Conservation (phyloP, 306 rosid genomes). For the Trifolium repens region DNA sequence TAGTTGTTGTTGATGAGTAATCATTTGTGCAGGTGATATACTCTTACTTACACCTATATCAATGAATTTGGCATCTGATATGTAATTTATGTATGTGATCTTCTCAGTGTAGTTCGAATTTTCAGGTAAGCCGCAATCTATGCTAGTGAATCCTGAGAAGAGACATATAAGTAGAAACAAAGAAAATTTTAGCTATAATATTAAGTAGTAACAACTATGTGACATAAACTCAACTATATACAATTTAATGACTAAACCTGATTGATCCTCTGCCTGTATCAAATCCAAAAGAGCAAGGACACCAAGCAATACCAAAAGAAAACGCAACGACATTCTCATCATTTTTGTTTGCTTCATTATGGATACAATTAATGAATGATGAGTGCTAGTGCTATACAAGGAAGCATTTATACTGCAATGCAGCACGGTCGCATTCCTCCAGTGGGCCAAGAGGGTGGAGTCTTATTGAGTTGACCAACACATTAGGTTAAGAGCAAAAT, state of each 20-base stretch:
- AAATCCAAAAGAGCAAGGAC: background rate
- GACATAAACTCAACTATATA: too few relatives aligned
- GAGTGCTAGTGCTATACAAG: background rate
- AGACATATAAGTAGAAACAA: background rate
- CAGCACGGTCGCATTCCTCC: too few relatives aligned
- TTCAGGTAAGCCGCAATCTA: constrained; percentile 60
- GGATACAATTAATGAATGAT: too few relatives aligned
- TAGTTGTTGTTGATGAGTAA: constrained; percentile 32
- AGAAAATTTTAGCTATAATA: background rate
- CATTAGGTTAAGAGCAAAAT: too few relatives aligned
- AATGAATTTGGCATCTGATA: constrained; percentile 56
- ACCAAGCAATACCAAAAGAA: background rate
- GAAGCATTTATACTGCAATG: background rate
- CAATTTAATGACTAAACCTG: background rate
- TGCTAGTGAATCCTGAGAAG: constrained; percentile 42
- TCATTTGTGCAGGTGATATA: constrained; percentile 5
- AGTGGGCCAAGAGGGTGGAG: too few relatives aligned
- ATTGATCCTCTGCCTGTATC: constrained; percentile 3
- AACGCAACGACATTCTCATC: background rate
- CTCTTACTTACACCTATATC: constrained; percentile 40
- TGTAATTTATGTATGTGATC: constrained; percentile 45
- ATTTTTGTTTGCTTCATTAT: background rate
- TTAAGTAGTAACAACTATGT: background rate
- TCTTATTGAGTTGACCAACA: too few relatives aligned
- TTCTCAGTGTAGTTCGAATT: constrained; percentile 40